Evolutionary conservation across 345 rosid genomes (phyloP).

Genomic region (Psidium guajava): DNA sequence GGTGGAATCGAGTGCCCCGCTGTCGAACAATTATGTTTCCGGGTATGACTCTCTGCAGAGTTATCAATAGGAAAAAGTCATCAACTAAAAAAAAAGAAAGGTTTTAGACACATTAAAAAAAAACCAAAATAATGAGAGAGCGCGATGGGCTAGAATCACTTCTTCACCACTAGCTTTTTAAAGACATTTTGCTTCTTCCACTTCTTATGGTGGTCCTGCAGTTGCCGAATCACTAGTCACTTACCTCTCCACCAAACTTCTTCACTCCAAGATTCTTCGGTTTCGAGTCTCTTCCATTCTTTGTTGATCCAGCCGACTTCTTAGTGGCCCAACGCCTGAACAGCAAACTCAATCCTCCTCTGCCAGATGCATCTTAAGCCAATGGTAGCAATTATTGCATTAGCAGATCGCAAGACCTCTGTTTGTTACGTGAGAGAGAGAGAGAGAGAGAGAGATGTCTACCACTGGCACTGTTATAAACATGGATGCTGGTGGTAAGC

Average conservation of each 20-base stretch:
- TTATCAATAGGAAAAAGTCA: not conserved
- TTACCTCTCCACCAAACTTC: slow-evolving; percentile 91
- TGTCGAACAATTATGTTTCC: slow-evolving; percentile 92
- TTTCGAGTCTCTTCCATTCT: slow-evolving; percentile 88
- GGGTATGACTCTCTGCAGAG: slow-evolving; percentile 61
- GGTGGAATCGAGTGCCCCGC: slow-evolving; percentile 85
- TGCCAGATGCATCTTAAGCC: slow-evolving; percentile 37
- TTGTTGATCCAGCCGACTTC: slow-evolving; percentile 79
- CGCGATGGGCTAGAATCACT: not conserved
- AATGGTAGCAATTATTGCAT: not conserved
- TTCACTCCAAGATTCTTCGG: slow-evolving; percentile 91
- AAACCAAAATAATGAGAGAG: not conserved
- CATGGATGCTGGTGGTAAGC: slow-evolving; percentile 16
- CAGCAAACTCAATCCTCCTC: slow-evolving; percentile 67
- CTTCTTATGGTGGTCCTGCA: not conserved
- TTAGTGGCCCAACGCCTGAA: slow-evolving; percentile 90
- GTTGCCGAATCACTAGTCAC: not conserved
- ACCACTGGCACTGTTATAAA: slow-evolving; percentile 11
- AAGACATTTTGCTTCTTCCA: not conserved
- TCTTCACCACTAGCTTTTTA: not conserved
- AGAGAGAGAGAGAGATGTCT: not conserved
- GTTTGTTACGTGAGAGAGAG: not conserved
- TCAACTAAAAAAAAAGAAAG: too few relatives aligned
- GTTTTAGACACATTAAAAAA: too few relatives aligned
- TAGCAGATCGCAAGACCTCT: not conserved